Conservation (phyloP, 805 yeast species). For the Huiozyma naganishii region DNA sequence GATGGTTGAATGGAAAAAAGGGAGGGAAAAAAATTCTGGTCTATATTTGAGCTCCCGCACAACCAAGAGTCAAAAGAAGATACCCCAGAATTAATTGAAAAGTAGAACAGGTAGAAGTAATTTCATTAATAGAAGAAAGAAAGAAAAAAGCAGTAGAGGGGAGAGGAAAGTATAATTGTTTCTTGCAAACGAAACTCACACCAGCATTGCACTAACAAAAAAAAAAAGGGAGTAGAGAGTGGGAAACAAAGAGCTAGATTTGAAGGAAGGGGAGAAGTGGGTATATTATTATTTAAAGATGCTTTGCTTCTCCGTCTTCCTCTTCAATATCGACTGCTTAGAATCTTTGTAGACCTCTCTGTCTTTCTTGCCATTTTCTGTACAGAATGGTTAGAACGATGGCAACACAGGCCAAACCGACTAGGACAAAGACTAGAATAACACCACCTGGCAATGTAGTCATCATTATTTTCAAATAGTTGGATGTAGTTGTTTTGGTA, state of each 20-base stretch:
- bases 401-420: conserved; percentile 27
- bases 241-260: not conserved
- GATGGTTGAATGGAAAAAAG: too few species aligned
- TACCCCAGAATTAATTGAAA: not conserved
- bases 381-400: conserved; percentile 21
- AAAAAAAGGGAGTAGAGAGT: not conserved
- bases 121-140: not conserved
- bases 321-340: conserved; percentile 7
- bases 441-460: conserved; percentile 65
- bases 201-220: not conserved
- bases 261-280: not conserved
- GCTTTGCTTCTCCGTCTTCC: not conserved
- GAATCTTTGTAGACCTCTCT: conserved; percentile 30
- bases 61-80: too few species aligned
- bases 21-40: too few species aligned
- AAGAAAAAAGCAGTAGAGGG: not conserved
- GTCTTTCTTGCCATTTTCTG: conserved; percentile 29
- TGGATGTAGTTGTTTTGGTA: not conserved
- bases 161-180: too few species aligned
- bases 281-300: too few species aligned
- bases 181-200: not conserved
- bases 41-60: too few species aligned
- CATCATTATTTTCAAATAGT: not conserved
- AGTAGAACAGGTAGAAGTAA: not conserved
- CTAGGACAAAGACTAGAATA: conserved; percentile 49